Evolutionary conservation across 2,329 filamentous ascomycete genomes (phyloP).

Genomic region (Xylaria sp.): DNA sequence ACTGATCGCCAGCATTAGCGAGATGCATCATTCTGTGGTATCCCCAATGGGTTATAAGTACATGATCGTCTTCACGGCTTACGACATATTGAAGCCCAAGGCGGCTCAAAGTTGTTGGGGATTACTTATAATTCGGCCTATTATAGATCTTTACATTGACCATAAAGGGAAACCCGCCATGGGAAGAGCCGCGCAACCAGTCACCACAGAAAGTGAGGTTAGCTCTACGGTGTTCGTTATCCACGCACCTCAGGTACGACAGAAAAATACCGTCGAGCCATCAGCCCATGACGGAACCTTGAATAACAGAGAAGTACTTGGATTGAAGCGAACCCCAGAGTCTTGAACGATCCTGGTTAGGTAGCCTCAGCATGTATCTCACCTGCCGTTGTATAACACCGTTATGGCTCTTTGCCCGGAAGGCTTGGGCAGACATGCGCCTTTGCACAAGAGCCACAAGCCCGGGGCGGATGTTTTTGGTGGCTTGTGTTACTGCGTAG

Average conservation of each 20-base stretch:
- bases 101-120: slow-evolving; percentile 3
- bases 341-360: slow-evolving; percentile 3
- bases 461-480: neutral
- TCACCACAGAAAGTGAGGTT: neutral
- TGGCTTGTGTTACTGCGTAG: neutral
- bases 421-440: slow-evolving; percentile 1
- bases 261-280: neutral
- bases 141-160: neutral
- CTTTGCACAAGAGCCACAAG: neutral
- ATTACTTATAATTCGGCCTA: neutral
- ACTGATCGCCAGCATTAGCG: neutral
- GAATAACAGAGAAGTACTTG: neutral
- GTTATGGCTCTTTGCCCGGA: neutral
- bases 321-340: neutral
- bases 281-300: neutral
- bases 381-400: slow-evolving; percentile 1
- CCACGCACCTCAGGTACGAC: neutral
- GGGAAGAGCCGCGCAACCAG: neutral
- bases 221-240: neutral
- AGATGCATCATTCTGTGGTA: neutral
- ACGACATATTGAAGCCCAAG: neutral
- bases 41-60: no score
- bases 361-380: neutral
- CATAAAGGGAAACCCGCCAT: neutral
- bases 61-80: neutral